Conservation (phyloP, 2,329 filamentous ascomycete genomes). For the Penicillium sp. region DNA sequence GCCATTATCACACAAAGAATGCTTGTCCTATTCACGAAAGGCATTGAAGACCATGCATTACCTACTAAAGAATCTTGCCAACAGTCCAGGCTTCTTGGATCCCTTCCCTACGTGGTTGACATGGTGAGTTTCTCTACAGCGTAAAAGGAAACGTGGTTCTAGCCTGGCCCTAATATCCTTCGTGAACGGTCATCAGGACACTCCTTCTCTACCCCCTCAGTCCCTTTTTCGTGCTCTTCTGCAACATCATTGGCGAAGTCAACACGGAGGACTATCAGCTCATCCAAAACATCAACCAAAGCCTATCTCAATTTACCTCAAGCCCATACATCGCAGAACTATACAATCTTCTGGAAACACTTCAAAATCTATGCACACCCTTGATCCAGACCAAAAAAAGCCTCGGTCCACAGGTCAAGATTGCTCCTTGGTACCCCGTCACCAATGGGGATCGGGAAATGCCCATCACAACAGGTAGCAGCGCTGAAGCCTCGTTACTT, state of each 20-base stretch:
- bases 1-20: constrained; percentile 19
- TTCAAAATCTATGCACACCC: constrained; percentile 11
- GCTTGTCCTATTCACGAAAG: constrained; percentile 17
- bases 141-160: too few relatives aligned
- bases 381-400: constrained; percentile 10
- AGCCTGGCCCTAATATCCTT: background rate
- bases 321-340: constrained; percentile 17
- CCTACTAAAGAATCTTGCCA: constrained; percentile 7
- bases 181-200: constrained; percentile 4
- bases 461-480: background rate
- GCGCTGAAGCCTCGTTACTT: background rate
- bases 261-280: constrained; percentile 17
- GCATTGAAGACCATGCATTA: constrained; percentile 11
- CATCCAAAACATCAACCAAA: constrained; percentile 13
- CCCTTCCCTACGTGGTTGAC: constrained; percentile 15
- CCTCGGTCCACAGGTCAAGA: constrained; percentile 3
- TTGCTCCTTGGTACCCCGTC: constrained; percentile 7
- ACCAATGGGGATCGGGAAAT: constrained; percentile 1
- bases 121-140: constrained; percentile 7
- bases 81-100: constrained; percentile 12
- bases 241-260: constrained; percentile 20
- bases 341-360: constrained; percentile 10
- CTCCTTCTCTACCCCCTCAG: constrained; percentile 17
- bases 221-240: constrained; percentile 23
- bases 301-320: constrained; percentile 12